phyloP scores from a whole-genome alignment of 179 eudicot genomes.

The Beta corolliflora region DNA sequence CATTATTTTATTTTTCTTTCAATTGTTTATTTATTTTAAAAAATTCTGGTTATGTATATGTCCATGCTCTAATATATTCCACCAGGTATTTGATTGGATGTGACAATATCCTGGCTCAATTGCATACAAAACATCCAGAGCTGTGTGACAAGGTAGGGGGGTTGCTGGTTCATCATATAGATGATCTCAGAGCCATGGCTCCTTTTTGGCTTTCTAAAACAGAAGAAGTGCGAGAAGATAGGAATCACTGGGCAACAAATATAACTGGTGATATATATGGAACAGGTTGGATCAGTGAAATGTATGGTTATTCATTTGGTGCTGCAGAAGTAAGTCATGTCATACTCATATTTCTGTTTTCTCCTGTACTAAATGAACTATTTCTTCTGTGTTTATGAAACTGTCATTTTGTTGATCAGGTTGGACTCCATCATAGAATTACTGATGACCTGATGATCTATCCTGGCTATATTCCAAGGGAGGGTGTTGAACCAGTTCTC shows the following conservation, averaged over 20 bases:
- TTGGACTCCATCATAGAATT: conserved; percentile 90
- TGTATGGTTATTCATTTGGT: conserved; percentile 99
- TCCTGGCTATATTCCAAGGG: conserved; percentile 82
- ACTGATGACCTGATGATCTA: conserved; percentile 89
- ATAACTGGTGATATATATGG: conserved; percentile 91
- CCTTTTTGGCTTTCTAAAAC: conserved; percentile 97
- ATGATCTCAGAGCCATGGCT: conserved; percentile 92
- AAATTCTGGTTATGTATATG: not conserved
- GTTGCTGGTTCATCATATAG: conserved; percentile 87
- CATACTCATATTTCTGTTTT: conserved; percentile 12
- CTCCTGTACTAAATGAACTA: not conserved
- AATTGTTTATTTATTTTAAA: not conserved
- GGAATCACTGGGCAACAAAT: conserved; percentile 88
- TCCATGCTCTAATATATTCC: conserved; percentile 21
- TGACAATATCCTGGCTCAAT: conserved; percentile 82
- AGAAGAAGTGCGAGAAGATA: conserved; percentile 96
- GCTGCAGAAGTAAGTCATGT: conserved; percentile 72
- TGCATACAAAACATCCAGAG: conserved; percentile 92
- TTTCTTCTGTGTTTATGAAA: conserved; percentile 12
- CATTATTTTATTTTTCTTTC: not conserved
- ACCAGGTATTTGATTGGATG: conserved; percentile 92
- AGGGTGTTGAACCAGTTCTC: conserved; percentile 83
- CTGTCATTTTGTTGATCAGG: conserved; percentile 50
- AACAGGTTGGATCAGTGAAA: conserved; percentile 96
- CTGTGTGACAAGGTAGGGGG: conserved; percentile 98